Evolutionary conservation across 257 asterid genomes (phyloP), one percentile per base, ranked within the genome.

Genomic region (Capsicum pubescens): DNA sequence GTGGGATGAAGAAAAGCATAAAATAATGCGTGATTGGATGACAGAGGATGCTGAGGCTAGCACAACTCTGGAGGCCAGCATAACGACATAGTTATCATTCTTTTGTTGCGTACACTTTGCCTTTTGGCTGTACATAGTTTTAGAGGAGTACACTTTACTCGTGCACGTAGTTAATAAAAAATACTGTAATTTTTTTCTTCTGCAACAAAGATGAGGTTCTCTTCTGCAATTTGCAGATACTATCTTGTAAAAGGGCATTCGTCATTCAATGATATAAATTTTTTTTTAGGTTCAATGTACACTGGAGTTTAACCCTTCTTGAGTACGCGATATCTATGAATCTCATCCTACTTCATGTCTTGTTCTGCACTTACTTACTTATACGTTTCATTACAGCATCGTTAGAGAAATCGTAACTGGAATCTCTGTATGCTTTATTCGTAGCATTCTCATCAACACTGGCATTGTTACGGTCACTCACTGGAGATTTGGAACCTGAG

Each of bases 11-110:
- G 98, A 93, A 89, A 87, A 68, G 57, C 84, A 59, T 3, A 58
- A 64, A 13, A 21, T 88, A 10, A n/a, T 84, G 90, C 85, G 81
- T 9, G 99, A 90, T 44, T 86, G 82, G 88, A 90, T 97, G 8
- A 85, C 88, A 15, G 97, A 87, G 77, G 93, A 92, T 84, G 85
- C 88, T 9, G 98, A 94, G 71, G 94, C 92, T 59, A 94, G 93
- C 89, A 84, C 97, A 71, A 90, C 89, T 55, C 77, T 17, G 50
- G 42, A 76, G 2, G 83, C 44, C 3, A 66, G 52, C 64, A 21
- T 21, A 26, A 67, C 61, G 15, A 42, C 76, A 61, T 64, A 60
- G 74, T 6, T 3, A 7, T 15, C 36, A 57, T 42, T 64, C 55
- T 57, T 81, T 85, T 79, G 56, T 44, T 78, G 11, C 42, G 56